These are phyloP conservation scores for Eucalyptus regnans DNA, from an alignment of 345 rosid species.

Conservation along the genomic window DNA sequence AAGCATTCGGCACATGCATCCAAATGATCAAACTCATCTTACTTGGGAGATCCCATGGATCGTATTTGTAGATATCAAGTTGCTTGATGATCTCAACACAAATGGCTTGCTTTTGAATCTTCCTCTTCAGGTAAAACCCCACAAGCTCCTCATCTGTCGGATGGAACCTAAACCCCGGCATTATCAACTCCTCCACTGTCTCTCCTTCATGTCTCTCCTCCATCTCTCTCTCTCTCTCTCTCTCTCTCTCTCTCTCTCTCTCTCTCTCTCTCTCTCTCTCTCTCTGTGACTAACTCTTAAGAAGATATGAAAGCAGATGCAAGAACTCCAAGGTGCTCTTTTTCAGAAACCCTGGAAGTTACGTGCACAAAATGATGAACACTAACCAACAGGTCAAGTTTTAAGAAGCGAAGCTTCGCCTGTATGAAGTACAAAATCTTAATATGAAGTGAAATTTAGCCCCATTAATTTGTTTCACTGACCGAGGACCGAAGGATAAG, in stretches of 20 bases:
- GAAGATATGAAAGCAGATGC: background rate
- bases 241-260: conserved; percentile 14
- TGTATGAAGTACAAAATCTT: background rate
- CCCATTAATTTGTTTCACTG: background rate
- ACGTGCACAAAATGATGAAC: background rate
- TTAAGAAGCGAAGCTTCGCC: background rate
- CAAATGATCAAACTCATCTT: conserved; percentile 1
- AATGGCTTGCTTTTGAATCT: conserved; percentile 60
- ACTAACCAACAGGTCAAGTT: background rate
- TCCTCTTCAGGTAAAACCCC: conserved; percentile 69
- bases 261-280: background rate
- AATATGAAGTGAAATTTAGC: background rate
- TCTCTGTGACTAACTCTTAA: background rate
- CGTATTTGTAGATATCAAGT: conserved; percentile 80
- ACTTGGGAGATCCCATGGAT: conserved; percentile 98
- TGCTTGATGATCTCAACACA: conserved; percentile 75
- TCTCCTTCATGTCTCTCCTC: conserved; percentile 5
- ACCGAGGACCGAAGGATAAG: conserved; percentile 80
- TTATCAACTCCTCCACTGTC: conserved; percentile 54
- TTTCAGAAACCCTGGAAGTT: background rate
- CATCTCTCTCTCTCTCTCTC: conserved; percentile 23
- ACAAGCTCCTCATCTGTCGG: conserved; percentile 95
- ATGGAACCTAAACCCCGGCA: conserved; percentile 90
- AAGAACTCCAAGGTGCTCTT: background rate
- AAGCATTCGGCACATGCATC: background rate